Conservation (phyloP, 2,329 filamentous ascomycete species). For the Tolypocladium paradoxum region DNA sequence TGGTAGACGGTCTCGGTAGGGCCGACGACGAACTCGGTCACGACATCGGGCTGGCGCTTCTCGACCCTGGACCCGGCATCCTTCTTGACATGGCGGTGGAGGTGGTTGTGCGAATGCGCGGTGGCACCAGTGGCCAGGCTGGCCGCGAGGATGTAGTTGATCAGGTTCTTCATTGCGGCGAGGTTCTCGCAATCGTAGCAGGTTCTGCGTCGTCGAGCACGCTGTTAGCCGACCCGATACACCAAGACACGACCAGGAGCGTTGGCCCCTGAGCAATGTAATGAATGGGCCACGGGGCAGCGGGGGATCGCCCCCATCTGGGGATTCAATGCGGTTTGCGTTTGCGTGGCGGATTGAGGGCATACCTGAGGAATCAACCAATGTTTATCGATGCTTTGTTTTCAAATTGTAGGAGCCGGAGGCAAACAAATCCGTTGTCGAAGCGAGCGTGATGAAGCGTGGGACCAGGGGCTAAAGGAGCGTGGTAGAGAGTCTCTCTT, state of each 20-base stretch:
- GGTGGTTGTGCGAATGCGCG: slow-evolving; percentile 52
- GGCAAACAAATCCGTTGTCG: not conserved
- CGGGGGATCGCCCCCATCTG: not conserved
- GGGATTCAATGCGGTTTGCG: not conserved
- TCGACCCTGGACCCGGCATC: slow-evolving; percentile 35
- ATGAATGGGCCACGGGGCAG: not conserved
- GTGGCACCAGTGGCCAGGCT: slow-evolving; percentile 39
- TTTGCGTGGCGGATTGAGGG: not conserved
- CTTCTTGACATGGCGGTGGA: slow-evolving; percentile 47
- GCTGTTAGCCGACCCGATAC: not conserved
- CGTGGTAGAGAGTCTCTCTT: slow-evolving; percentile 39
- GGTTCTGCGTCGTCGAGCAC: not conserved
- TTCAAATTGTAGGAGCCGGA: not conserved
- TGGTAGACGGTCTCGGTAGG: slow-evolving; percentile 62
- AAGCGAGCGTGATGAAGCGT: slow-evolving; percentile 19
- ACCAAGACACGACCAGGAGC: not conserved
- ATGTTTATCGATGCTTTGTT: not conserved
- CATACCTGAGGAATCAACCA: not conserved
- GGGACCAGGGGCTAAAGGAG: slow-evolving; percentile 33
- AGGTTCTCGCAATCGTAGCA: not conserved
- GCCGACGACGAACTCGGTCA: slow-evolving; percentile 44
- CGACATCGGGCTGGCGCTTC: slow-evolving; percentile 33
- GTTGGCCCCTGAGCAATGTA: not conserved
- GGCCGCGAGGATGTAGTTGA: slow-evolving; percentile 40
- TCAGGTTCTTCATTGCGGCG: slow-evolving; percentile 8